phyloP scores from a whole-genome alignment of 108 stramenopile genomes.

The Stephanodiscus minutulus region DNA sequence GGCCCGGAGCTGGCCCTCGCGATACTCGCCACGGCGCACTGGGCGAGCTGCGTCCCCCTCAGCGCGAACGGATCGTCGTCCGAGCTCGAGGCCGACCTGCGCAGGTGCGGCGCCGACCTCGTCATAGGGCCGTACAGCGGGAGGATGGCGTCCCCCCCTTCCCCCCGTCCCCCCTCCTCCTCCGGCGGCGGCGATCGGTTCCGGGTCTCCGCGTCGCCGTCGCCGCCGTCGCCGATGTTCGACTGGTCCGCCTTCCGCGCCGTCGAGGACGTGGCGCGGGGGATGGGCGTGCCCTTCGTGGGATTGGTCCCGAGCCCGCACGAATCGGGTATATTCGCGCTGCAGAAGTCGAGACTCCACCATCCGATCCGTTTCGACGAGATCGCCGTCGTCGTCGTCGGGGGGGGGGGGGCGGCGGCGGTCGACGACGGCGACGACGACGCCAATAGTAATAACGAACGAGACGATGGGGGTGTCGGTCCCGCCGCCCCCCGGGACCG shows the following conservation, averaged over 20 bases:
- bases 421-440: too few species aligned
- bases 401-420: too few species aligned
- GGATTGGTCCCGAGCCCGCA: neutral
- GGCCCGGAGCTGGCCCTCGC: constrained; percentile 60
- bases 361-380: neutral
- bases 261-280: neutral
- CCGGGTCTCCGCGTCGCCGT: too few species aligned
- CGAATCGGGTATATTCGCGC: neutral
- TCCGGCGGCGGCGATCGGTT: neutral
- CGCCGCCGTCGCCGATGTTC: too few species aligned
- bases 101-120: neutral
- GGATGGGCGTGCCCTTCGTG: neutral
- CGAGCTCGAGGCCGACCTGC: constrained; percentile 55
- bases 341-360: neutral
- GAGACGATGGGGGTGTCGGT: too few species aligned
- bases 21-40: constrained; percentile 45
- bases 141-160: neutral
- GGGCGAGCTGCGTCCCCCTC: constrained; percentile 60
- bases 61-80: constrained; percentile 45
- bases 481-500: too few species aligned
- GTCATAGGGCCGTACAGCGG: neutral
- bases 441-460: too few species aligned
- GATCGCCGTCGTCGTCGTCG: too few species aligned
- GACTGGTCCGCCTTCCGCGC: neutral
- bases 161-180: too few species aligned